These are phyloP conservation scores for Blastocystis sp. DNA, from an alignment of 352 stramenopile species.

Conservation along the genomic window DNA sequence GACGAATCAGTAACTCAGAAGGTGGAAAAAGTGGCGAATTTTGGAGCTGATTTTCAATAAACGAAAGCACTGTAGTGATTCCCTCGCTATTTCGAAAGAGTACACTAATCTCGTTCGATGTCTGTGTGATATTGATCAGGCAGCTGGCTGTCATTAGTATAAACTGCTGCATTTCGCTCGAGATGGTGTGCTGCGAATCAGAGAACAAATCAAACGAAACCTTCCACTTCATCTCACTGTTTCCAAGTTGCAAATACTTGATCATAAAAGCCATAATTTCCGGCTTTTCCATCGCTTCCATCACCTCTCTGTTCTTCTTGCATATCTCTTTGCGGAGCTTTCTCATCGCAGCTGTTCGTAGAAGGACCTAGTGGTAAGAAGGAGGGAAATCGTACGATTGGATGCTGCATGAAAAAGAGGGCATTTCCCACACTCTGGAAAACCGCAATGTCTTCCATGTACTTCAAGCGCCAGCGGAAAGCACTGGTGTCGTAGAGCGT, in stretches of 20 bases:
- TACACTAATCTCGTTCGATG: neutral
- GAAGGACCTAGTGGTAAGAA: neutral
- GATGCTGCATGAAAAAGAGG: neutral
- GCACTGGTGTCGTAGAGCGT: neutral
- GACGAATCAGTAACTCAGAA: neutral
- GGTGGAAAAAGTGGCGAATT: neutral
- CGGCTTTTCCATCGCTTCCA: neutral
- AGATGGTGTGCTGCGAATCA: neutral
- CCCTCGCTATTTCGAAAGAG: slow-evolving; percentile 24
- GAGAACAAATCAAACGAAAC: neutral
- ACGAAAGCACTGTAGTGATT: slow-evolving; percentile 13
- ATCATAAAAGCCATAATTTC: neutral
- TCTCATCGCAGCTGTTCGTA: neutral
- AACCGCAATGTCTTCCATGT: neutral
- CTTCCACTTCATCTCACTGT: neutral
- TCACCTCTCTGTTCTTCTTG: neutral
- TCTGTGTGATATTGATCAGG: slow-evolving; percentile 36
- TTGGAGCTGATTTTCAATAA: neutral
- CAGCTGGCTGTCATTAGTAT: neutral
- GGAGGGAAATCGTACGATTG: neutral
- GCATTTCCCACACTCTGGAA: neutral
- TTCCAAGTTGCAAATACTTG: slow-evolving; percentile 24
- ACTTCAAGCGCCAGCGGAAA: slow-evolving; percentile 19
- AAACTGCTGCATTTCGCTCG: neutral
- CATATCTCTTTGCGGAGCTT: neutral